Evolutionary conservation across 495 filamentous ascomycete species (phyloP).

Genomic region (Hyaloscypha bicolor): DNA sequence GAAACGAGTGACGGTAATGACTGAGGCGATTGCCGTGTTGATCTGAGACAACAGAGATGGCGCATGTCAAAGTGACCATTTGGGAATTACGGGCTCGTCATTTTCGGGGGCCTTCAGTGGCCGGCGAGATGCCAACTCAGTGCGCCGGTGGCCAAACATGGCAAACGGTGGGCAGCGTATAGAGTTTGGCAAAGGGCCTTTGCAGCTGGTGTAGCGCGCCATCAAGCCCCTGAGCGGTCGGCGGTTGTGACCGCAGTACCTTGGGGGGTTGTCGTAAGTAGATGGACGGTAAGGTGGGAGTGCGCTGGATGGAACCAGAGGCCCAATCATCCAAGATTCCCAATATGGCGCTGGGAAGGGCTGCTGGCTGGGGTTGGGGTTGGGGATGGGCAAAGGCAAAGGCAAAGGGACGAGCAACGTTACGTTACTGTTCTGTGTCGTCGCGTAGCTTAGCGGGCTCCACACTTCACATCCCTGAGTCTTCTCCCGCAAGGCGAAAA

Average conservation of each 20-base stretch:
- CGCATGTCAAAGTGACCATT: neutral
- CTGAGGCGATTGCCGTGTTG: neutral
- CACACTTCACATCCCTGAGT: neutral
- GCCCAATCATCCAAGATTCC: neutral
- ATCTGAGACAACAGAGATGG: neutral
- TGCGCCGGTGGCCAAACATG: neutral
- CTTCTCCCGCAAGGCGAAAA: conserved; percentile 1
- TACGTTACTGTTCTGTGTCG: conserved; percentile 16
- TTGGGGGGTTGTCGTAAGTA: neutral
- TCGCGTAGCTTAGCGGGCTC: too few relatives aligned
- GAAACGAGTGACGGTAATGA: neutral
- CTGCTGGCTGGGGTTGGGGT: neutral
- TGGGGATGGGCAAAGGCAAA: neutral
- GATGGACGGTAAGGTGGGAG: neutral
- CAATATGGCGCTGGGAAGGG: neutral
- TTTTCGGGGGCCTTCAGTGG: neutral
- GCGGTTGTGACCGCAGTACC: neutral
- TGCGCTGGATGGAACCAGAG: neutral
- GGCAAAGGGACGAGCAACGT: conserved; percentile 3
- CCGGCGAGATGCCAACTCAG: neutral
- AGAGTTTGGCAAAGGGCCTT: neutral
- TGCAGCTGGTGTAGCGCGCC: neutral
- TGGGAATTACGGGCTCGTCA: neutral
- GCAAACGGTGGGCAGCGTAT: neutral
- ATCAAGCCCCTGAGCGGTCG: neutral